Conservation (phyloP, 2,329 filamentous ascomycete species). For the Phoma sp. region DNA sequence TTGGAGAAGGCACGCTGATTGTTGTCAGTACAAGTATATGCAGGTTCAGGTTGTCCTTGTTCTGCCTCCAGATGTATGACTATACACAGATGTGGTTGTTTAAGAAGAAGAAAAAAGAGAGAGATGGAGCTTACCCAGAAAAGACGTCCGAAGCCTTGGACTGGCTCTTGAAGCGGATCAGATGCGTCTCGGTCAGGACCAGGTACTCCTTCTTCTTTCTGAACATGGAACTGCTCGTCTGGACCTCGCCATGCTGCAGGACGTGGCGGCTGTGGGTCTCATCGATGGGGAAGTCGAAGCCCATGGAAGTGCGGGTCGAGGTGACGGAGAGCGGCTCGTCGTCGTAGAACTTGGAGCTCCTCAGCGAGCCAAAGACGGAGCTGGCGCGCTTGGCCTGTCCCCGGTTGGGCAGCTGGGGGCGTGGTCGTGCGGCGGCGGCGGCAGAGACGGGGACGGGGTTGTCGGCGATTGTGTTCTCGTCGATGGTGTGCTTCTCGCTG, state of each 20-base stretch:
- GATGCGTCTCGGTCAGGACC: constrained; percentile 71
- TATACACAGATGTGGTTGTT: no score
- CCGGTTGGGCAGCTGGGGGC: constrained; percentile 28
- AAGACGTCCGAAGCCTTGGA: constrained; percentile 70
- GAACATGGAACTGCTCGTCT: constrained; percentile 73
- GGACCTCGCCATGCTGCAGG: constrained; percentile 71
- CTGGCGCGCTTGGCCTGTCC: constrained; percentile 36
- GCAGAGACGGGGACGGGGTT: constrained; percentile 5
- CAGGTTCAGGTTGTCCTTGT: no score
- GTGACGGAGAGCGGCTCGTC: constrained; percentile 57
- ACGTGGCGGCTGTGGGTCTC: constrained; percentile 52
- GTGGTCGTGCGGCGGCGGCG: constrained; percentile 4
- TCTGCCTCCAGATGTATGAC: no score
- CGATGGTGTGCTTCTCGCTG: constrained; percentile 25
- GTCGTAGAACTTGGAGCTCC: constrained; percentile 60
- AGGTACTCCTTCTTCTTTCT: constrained; percentile 76
- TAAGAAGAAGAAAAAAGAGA: no score
- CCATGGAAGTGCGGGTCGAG: constrained; percentile 56
- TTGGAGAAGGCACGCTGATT: constrained; percentile 38
- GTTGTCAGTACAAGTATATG: constrained; percentile 14
- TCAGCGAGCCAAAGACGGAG: constrained; percentile 66
- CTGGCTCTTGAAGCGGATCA: constrained; percentile 73
- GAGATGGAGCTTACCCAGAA: constrained; percentile 3
- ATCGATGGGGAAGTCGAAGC: constrained; percentile 50
- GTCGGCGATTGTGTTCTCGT: constrained; percentile 21